These are phyloP conservation scores for Aspergillus steynii DNA, from an alignment of 495 filamentous ascomycete genomes.

Conservation along the genomic window DNA sequence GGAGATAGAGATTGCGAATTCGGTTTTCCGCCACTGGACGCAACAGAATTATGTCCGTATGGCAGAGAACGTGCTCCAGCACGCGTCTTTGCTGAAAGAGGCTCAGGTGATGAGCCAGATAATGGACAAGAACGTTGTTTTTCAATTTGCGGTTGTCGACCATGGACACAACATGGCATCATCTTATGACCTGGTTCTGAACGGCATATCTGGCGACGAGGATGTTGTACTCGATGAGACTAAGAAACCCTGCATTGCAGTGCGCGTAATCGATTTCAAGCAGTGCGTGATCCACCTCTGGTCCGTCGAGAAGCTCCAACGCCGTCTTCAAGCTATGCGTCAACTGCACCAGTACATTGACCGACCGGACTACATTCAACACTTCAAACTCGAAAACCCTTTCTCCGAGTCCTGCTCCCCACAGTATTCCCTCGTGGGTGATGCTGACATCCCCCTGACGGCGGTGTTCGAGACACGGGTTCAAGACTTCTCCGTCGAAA, in stretches of 20 bases:
- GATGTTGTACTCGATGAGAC: slow-evolving; percentile 79
- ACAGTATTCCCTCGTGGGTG: slow-evolving; percentile 88
- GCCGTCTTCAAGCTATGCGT: slow-evolving; percentile 85
- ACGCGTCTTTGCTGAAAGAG: slow-evolving; percentile 87
- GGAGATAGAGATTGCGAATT: slow-evolving; percentile 69
- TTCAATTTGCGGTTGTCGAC: slow-evolving; percentile 92
- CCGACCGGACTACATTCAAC: slow-evolving; percentile 86
- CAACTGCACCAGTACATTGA: slow-evolving; percentile 96
- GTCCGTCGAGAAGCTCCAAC: slow-evolving; percentile 90
- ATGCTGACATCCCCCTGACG: slow-evolving; percentile 88
- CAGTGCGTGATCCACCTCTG: slow-evolving; percentile 85
- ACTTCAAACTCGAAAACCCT: slow-evolving; percentile 61
- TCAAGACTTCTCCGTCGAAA: slow-evolving; percentile 89
- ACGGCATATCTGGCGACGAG: slow-evolving; percentile 87
- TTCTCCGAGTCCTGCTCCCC: slow-evolving; percentile 89
- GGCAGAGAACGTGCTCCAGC: slow-evolving; percentile 88
- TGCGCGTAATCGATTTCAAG: slow-evolving; percentile 91
- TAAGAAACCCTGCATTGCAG: slow-evolving; percentile 85
- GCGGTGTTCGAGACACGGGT: slow-evolving; percentile 95
- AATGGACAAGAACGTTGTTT: slow-evolving; percentile 90
- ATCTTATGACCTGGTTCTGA: slow-evolving; percentile 93
- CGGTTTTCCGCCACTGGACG: slow-evolving; percentile 72
- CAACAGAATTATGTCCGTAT: slow-evolving; percentile 86
- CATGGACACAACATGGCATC: slow-evolving; percentile 85
- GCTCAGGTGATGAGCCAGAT: slow-evolving; percentile 98